These are phyloP conservation scores for Erodium texanum DNA, from an alignment of 441 rosid genomes.

Conservation along the genomic window DNA sequence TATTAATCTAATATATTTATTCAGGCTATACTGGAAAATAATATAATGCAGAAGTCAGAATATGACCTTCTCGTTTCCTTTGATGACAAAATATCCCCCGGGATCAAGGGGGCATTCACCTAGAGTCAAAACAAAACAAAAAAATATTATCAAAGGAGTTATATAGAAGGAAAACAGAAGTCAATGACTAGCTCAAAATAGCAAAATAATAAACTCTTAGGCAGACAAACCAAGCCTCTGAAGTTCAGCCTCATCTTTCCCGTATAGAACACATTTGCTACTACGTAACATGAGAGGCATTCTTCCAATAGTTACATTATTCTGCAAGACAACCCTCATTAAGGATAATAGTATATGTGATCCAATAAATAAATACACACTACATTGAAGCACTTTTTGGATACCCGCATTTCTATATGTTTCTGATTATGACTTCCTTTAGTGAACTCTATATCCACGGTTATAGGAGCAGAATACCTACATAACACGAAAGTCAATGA, in stretches of 20 bases:
- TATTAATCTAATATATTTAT: background rate
- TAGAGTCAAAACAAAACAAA: constrained; percentile 28
- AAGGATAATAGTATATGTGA: background rate
- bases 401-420: constrained; percentile 40
- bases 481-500: constrained; percentile 13
- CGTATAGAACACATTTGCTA: constrained; percentile 57
- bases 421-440: constrained; percentile 46
- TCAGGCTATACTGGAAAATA: background rate
- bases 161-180: constrained; percentile 7
- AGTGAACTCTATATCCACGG: constrained; percentile 63
- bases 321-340: constrained; percentile 34
- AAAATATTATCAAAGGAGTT: constrained; percentile 14
- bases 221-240: constrained; percentile 61
- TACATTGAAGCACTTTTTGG: constrained; percentile 4
- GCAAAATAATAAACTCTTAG: constrained; percentile 14
- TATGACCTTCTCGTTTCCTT: constrained; percentile 85
- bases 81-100: constrained; percentile 86
- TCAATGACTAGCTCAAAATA: background rate
- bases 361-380: background rate
- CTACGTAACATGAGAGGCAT: constrained; percentile 93
- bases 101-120: constrained; percentile 99
- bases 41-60: background rate
- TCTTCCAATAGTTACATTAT: constrained; percentile 59
- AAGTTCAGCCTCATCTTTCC: constrained; percentile 92
- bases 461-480: constrained; percentile 87